Percentiles rank a stretch among this genome's conserved stretches.
phyloP scores from a whole-genome alignment of 2,329 filamentous ascomycete genomes.

The Stemphylium vesicarium region DNA sequence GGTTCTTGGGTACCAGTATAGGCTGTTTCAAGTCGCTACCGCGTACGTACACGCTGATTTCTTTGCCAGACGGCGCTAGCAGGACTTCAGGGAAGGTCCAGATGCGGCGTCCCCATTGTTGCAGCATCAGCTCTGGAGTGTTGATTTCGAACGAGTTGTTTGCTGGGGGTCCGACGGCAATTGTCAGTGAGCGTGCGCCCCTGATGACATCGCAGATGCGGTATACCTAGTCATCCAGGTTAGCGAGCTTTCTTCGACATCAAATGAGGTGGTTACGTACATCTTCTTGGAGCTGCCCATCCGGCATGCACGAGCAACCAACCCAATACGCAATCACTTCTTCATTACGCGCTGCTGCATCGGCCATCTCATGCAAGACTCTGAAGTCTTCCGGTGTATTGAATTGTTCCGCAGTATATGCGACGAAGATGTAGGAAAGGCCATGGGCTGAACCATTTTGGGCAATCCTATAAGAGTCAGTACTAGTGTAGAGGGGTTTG shows the following conservation, averaged over 20 bases:
- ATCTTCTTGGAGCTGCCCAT: conserved; percentile 42
- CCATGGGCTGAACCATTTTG: conserved; percentile 28
- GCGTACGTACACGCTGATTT: conserved; percentile 45
- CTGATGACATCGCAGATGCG: conserved; percentile 56
- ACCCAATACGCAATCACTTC: conserved; percentile 53
- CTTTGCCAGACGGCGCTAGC: conserved; percentile 36
- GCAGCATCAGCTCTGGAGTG: conserved; percentile 42
- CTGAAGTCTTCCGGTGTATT: conserved; percentile 33
- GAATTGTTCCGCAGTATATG: conserved; percentile 53
- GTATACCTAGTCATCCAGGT: conserved; percentile 41
- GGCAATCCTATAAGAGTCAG: conserved; percentile 17
- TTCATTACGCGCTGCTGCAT: conserved; percentile 48
- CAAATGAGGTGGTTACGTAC: conserved; percentile 8
- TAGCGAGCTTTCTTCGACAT: background rate
- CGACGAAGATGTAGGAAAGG: conserved; percentile 50
- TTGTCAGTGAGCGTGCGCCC: conserved; percentile 51
- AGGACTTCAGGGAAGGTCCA: conserved; percentile 57
- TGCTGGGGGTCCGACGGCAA: conserved; percentile 48
- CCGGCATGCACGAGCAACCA: conserved; percentile 52
- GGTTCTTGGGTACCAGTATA: conserved; percentile 46
- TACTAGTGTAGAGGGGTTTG: background rate
- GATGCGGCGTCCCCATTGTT: conserved; percentile 54
- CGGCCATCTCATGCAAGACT: conserved; percentile 46
- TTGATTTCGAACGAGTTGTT: conserved; percentile 26
- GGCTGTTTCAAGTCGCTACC: conserved; percentile 30